Evolutionary conservation across 768 basidiomycete genomes (phyloP).

Genomic region (Chalciporus chontae): DNA sequence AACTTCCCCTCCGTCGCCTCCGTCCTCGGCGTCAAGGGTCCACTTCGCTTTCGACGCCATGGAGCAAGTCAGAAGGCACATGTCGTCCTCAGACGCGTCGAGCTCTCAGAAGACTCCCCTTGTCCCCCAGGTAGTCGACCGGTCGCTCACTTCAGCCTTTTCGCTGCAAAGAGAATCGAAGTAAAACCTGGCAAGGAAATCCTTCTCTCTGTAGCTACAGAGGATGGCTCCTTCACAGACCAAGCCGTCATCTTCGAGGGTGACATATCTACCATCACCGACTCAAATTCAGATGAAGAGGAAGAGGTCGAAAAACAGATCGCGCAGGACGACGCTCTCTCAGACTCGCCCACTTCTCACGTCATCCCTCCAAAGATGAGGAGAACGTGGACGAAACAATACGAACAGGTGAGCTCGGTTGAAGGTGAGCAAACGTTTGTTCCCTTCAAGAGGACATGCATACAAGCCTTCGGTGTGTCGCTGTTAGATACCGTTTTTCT

Average conservation of each 20-base stretch:
- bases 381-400: conserved; percentile 52
- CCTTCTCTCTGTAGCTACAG: conserved; percentile 53
- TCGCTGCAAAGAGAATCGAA: conserved; percentile 67
- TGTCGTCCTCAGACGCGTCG: conserved; percentile 62
- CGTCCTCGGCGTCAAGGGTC: conserved; percentile 58
- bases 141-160: conserved; percentile 57
- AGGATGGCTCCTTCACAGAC: conserved; percentile 52
- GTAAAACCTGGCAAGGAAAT: conserved; percentile 71
- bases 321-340: conserved; percentile 40
- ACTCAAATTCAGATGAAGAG: conserved; percentile 35
- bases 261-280: conserved; percentile 32
- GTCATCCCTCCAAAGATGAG: conserved; percentile 63
- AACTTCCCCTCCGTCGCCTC: conserved; percentile 42
- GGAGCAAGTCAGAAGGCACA: conserved; percentile 66
- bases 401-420: conserved; percentile 40
- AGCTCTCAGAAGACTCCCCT: conserved; percentile 41
- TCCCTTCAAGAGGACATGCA: conserved; percentile 8
- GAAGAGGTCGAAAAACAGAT: conserved; percentile 40
- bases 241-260: conserved; percentile 58
- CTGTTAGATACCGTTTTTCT: conserved; percentile 25
- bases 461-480: conserved; percentile 28
- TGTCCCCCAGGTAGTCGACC: conserved; percentile 38
- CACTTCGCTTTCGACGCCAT: conserved; percentile 64
- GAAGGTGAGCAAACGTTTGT: conserved; percentile 34
- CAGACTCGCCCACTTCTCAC: conserved; percentile 31